Evolutionary conservation across 2,329 filamentous ascomycete species (phyloP), one percentile per base, ranked within the genome.

Genomic region (Fusarium aywerte): DNA sequence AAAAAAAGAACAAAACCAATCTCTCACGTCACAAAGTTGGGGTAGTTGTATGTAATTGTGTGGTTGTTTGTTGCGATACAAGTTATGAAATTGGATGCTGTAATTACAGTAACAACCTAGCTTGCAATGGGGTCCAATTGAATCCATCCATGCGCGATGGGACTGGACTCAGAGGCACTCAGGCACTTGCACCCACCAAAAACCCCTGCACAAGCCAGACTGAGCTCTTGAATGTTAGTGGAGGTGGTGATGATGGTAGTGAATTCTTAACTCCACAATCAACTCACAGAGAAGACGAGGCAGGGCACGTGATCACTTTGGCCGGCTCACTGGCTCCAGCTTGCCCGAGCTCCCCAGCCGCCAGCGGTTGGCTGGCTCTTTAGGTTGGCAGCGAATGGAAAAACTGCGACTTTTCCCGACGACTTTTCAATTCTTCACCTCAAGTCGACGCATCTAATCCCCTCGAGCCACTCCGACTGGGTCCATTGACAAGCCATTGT

Each of bases 391-490:
- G 70, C 52, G 65, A 67, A 53, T 74, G 76, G 77, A 80, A 80
- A 81, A 80, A 78, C 77, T 79, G 79, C 80, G 80, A 82, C 77
- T 81, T 82, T 81, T 81, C 79, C 80, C 80, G 80, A 81, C 67
- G 73, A 76, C 72, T 74, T 77, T 74, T 75, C 75, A 80, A 79
- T 78, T 74, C 78, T 78, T 80, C 75, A 75, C 69, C 72, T 72
- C 71, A 75, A 74, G 74, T 69, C 76, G 75, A 76, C 76, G 72
- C 72, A 77, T 69, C 74, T 75, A 78, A 77, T 80, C 75, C 73
- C 76, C 74, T 79, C 76, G 73, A 79, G 75, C 76, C 74, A 75
- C 74, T 71, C 69, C 71, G 76, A 78, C 74, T 78, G 77, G 76
- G 79, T 77, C 79, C 81, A 82, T 83, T 81, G 77, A 80, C 77